phyloP scores from a whole-genome alignment of 1,284 basidiomycete genomes.

The Pseudozyma sp. region DNA sequence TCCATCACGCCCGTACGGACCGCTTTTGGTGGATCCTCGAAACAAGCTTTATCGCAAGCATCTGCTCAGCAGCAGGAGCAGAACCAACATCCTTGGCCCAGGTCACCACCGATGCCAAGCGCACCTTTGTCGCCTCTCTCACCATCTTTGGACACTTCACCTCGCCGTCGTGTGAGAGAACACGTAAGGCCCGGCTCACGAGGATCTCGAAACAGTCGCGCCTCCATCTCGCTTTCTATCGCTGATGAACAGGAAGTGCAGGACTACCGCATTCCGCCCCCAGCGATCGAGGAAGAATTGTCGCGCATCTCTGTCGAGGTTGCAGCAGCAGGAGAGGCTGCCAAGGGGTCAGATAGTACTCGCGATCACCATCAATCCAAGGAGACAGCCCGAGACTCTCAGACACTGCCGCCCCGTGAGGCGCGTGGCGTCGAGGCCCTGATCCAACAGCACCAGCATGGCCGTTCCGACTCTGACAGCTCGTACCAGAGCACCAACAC shows the following conservation, averaged over 20 bases:
- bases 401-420: constrained; percentile 2
- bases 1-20: constrained; percentile 28
- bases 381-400: not conserved
- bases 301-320: constrained; percentile 27
- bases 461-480: constrained; percentile 50
- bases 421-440: constrained; percentile 5
- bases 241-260: constrained; percentile 45
- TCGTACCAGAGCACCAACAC: constrained; percentile 35
- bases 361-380: constrained; percentile 2
- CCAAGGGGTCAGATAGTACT: not conserved
- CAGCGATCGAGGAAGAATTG: constrained; percentile 30
- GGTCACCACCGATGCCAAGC: constrained; percentile 23
- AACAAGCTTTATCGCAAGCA: not conserved
- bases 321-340: not conserved
- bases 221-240: constrained; percentile 40
- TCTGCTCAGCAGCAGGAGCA: not conserved
- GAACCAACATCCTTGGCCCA: constrained; percentile 25
- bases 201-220: constrained; percentile 26
- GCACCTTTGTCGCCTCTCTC: constrained; percentile 24
- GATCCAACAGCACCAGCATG: constrained; percentile 19
- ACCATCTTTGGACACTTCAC: constrained; percentile 23
- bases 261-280: constrained; percentile 19
- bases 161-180: constrained; percentile 19
- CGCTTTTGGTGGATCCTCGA: constrained; percentile 14
- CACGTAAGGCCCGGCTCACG: constrained; percentile 19